Conservation (phyloP, 2,329 filamentous ascomycete genomes). For the Penicillium sp. region DNA sequence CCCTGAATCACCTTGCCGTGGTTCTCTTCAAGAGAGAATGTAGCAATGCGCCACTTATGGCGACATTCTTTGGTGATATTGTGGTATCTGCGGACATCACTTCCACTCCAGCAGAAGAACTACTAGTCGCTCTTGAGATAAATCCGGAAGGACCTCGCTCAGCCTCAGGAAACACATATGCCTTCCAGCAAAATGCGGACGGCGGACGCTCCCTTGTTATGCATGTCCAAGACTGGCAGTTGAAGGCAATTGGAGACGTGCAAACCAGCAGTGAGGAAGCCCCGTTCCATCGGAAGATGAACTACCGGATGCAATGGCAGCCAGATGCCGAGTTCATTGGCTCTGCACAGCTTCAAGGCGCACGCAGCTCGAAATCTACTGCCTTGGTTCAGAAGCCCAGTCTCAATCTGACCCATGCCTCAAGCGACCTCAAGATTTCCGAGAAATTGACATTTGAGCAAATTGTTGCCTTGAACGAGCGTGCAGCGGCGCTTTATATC, state of each 20-base stretch:
- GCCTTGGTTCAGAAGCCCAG: not conserved
- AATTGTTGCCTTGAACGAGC: not conserved
- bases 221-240: not conserved
- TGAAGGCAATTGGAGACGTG: not conserved
- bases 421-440: not conserved
- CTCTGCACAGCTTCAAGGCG: not conserved
- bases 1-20: not conserved
- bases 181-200: not conserved
- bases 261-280: not conserved
- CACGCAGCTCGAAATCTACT: not conserved
- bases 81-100: not conserved
- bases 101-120: not conserved
- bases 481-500: not conserved
- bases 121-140: not conserved
- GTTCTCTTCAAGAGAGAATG: constrained; percentile 1
- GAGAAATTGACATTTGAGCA: not conserved
- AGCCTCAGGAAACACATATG: constrained; percentile 1
- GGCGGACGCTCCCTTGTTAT: not conserved
- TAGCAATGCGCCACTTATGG: constrained; percentile 1
- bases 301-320: constrained; percentile 2
- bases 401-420: not conserved
- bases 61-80: not conserved
- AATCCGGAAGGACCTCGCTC: constrained; percentile 1
- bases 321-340: not conserved
- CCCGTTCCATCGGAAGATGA: not conserved